A percentile compares a stretch with the other conserved stretches of the same genome.
Evolutionary conservation across 208 protist genomes (phyloP).

Genomic region (Leishmania major): DNA sequence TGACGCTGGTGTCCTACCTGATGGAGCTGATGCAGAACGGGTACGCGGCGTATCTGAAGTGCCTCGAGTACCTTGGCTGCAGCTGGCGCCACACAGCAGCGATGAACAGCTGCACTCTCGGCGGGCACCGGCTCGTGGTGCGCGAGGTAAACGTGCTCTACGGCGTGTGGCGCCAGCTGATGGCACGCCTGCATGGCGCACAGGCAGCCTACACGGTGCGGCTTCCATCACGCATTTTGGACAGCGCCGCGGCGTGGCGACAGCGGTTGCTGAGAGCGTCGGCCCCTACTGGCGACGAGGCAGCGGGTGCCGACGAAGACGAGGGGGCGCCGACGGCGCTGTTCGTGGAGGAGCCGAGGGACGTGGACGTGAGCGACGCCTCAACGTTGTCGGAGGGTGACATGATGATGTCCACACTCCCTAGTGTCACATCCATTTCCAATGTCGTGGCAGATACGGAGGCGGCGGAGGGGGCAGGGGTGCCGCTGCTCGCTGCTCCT

Average conservation of each 20-base stretch:
- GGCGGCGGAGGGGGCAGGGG: background rate
- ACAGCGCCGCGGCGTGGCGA: constrained; percentile 23
- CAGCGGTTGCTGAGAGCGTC: constrained; percentile 5
- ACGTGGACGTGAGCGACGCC: background rate
- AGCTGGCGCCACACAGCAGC: background rate
- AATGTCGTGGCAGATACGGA: constrained; percentile 6
- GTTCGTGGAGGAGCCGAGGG: constrained; percentile 4
- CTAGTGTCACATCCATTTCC: constrained; percentile 16
- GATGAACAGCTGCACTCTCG: constrained; percentile 10
- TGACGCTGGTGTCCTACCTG: constrained; percentile 32
- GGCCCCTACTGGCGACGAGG: background rate
- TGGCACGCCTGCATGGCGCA: constrained; percentile 19
- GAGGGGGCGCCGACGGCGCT: background rate
- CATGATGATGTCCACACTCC: constrained; percentile 20
- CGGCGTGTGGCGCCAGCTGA: constrained; percentile 30
- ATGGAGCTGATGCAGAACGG: constrained; percentile 40
- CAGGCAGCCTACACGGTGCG: constrained; percentile 23
- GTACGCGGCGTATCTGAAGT: constrained; percentile 32
- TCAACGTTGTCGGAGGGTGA: constrained; percentile 22
- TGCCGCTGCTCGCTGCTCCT: background rate
- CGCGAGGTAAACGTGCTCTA: constrained; percentile 20
- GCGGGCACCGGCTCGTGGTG: constrained; percentile 24
- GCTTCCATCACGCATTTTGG: constrained; percentile 25
- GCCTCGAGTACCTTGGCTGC: constrained; percentile 19
- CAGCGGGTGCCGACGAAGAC: background rate